Base-by-base conservation (phyloP, 768 basidiomycete species). In the Phanerochaete carnosa region DNA sequence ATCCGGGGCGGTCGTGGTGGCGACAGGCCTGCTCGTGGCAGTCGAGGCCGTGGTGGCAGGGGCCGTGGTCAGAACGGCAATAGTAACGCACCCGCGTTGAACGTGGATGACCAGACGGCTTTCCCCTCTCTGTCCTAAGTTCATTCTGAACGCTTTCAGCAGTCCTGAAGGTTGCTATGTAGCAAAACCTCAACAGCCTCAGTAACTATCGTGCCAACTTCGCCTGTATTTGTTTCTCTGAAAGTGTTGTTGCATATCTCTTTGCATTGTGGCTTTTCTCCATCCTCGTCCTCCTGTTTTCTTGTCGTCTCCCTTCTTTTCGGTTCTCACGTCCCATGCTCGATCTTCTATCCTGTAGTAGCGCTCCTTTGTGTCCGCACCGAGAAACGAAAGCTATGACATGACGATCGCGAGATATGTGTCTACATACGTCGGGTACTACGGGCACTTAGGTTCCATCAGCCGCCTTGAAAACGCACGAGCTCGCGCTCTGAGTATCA, bases 81-180 rank as follows among this genome's bases (percentile, higher is more conserved):
- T 64, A 66, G 70, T 62, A 29, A 11, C 19, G 62, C 75, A 45
- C 63, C 76, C 47, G 58, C 67, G 62, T 78, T 94, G 75, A 82
- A 89, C 71, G 90, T 95, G 64, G 87, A 87, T 68, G 94, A 97
- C 74, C 80, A 92, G 75, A 78, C 76, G 28, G 94, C 92, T 61
- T 97, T 97, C 87, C 94, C 94, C 47, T 92, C 94, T 65, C 83
- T 97, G 65, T 82, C 90, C 62, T 83, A 73, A 69, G 57, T 37
- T 8, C 54, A 16, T 25, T 7, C 35, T 26, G 29, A 57, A 19
- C 8, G 13, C 23, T 47, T 37, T 35, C 57, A 45, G 23, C 52
- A 30, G 45, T 46, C n/a, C 43, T 54, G 45, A 55, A 57, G 45
- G 22, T 50, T 55, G 37, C 19, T 13, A 52, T 52, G 59, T 53